These are phyloP conservation scores for Lactarius evosmus DNA, from an alignment of 768 basidiomycete genomes.

Conservation along the genomic window DNA sequence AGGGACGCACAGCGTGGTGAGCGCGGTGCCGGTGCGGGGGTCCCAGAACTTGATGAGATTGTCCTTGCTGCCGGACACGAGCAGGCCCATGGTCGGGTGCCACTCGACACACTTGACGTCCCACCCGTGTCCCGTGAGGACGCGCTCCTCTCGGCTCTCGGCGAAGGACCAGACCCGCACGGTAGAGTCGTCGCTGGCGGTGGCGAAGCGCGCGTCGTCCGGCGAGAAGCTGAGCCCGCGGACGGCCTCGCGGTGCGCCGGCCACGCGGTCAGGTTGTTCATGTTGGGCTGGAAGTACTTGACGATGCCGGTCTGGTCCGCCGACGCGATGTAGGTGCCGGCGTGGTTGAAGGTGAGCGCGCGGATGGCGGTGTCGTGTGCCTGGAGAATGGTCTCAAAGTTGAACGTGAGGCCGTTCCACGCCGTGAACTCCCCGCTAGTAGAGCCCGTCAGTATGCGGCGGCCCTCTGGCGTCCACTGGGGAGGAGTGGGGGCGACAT, in stretches of 20 bases:
- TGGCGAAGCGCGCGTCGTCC: conserved; percentile 88
- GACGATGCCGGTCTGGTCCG: conserved; percentile 91
- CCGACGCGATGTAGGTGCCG: conserved; percentile 88
- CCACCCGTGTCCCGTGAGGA: conserved; percentile 95
- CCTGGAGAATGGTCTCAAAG: conserved; percentile 99
- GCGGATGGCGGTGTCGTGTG: conserved; percentile 93
- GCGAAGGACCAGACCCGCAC: conserved; percentile 96
- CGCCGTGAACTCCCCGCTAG: conserved; percentile 95
- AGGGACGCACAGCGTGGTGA: conserved; percentile 78
- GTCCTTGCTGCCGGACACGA: conserved; percentile 95
- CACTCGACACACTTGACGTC: conserved; percentile 98
- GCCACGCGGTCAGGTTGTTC: conserved; percentile 96
- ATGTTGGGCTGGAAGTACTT: conserved; percentile 99
- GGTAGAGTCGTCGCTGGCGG: conserved; percentile 92
- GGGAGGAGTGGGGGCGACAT: conserved; percentile 1
- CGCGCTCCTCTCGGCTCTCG: conserved; percentile 83
- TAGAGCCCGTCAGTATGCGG: conserved; percentile 90
- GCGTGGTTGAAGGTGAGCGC: conserved; percentile 88
- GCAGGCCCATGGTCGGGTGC: conserved; percentile 95
- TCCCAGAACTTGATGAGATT: conserved; percentile 99
- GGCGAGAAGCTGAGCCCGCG: conserved; percentile 90
- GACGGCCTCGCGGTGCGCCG: conserved; percentile 94
- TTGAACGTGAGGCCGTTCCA: conserved; percentile 99
- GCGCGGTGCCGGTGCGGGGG: conserved; percentile 84
- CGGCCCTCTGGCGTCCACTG: conserved; percentile 98